Base-by-base conservation (phyloP, 345 rosid genomes). In the Acer negundo region DNA sequence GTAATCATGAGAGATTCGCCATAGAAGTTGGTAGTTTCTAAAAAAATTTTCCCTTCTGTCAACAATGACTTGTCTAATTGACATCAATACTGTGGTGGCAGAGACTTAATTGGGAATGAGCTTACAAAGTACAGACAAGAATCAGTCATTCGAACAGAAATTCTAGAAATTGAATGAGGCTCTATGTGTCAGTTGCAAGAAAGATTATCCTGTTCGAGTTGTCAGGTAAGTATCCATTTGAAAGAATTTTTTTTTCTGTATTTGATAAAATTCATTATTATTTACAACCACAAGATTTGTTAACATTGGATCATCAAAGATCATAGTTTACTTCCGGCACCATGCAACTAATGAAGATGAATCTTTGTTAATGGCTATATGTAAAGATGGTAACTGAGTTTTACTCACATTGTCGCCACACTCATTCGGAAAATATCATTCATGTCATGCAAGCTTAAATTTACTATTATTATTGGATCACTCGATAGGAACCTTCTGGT, bases 171-270 rank as follows among this genome's bases (percentile, higher is more conserved):
- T 15, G 61, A 91, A 91, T 10, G 88, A 88, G 82, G 88, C 93
- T 58, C 66, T 91, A 8, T 81, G 88, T 73, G 62, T 91, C 47
- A 91, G 96, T 67, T 91, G 93, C 81, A 81, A 42, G 62, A 86
- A 81, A 67, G 93, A 93, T 28, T 87, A 89, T 75, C 92, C 96
- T 12, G 92, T 91, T 38, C 85, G 92, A 47, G 96, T 91, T 12
- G 88, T 86, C 13, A 85, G 92, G 93, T 80, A 76, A 78, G 77
- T 78, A 46, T n/a, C 12, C 46, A 22, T 20, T 35, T 47, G 51
- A 75, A 64, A 56, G 7, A 56, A n/a, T 56, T 56, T 38, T 38
- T 56, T 56, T 56, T 56, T 1, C 23, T 56, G 6, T 56, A 17
- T n/a, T n/a, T n/a, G n/a, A n/a, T n/a, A n/a, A n/a, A n/a, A n/a